Evolutionary conservation across 2,329 filamentous ascomycete genomes (phyloP).

Genomic region (Stagonosporopsis vannaccii): DNA sequence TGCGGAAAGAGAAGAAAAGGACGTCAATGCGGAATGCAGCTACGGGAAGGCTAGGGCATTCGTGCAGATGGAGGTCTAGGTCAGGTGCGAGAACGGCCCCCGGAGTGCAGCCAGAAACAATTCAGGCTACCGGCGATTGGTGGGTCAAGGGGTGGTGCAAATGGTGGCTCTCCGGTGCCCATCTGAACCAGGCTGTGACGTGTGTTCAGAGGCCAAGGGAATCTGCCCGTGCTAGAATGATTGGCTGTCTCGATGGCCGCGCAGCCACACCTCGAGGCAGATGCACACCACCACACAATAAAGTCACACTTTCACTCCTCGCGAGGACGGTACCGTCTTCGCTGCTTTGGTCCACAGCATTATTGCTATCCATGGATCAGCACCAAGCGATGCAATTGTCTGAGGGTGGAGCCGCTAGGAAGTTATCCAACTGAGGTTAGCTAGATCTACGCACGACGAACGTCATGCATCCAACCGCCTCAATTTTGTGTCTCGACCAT

Average conservation of each 20-base stretch:
- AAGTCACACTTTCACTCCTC: not conserved
- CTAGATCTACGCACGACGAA: constrained; percentile 9
- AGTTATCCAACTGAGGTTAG: constrained; percentile 15
- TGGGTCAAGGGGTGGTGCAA: constrained; percentile 12
- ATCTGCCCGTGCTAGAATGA: constrained; percentile 12
- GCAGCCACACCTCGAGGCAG: constrained; percentile 8
- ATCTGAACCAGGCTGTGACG: constrained; percentile 14
- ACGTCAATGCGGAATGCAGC: constrained; percentile 14
- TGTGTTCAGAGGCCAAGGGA: constrained; percentile 12
- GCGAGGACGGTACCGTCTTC: not conserved
- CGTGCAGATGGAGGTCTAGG: constrained; percentile 17
- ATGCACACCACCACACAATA: not conserved
- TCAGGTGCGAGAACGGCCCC: constrained; percentile 19
- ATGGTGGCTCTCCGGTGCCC: constrained; percentile 9
- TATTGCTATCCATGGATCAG: not conserved
- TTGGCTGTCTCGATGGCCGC: constrained; percentile 7
- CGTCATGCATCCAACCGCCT: constrained; percentile 18
- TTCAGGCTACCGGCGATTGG: constrained; percentile 13
- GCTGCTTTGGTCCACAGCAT: not conserved
- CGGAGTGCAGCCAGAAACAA: constrained; percentile 16
- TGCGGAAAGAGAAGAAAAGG: constrained; percentile 11
- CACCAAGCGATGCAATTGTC: constrained; percentile 5
- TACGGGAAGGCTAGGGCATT: constrained; percentile 18
- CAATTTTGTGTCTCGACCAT: constrained; percentile 6
- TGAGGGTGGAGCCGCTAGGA: constrained; percentile 12